A percentile compares a stretch with the other conserved stretches of the same genome.
Conservation (phyloP, 2,329 filamentous ascomycete species). For the Rhexocercosporidium sp. region DNA sequence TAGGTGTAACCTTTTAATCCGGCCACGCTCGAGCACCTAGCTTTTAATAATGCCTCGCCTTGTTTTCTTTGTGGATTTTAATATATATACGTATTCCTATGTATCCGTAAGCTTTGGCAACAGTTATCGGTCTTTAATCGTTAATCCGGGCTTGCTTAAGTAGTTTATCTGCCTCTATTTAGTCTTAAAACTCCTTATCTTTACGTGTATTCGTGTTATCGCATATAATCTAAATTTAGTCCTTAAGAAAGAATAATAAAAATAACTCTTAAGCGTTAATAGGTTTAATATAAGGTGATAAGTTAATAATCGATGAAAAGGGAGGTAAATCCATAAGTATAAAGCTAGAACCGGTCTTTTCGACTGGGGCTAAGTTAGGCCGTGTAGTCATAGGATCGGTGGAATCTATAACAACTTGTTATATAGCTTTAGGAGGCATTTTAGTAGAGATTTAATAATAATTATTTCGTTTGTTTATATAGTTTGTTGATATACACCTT, state of each 20-base stretch:
- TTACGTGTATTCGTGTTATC: neutral
- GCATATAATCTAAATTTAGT: neutral
- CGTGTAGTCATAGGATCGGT: neutral
- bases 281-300: neutral
- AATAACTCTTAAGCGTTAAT: neutral
- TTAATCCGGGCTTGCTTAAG: neutral
- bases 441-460: neutral
- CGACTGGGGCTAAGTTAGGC: neutral
- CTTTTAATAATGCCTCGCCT: neutral
- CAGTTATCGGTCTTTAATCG: neutral
- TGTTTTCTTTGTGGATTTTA: neutral
- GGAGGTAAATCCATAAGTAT: too few relatives aligned
- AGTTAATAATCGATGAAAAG: too few relatives aligned
- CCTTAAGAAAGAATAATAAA: neutral
- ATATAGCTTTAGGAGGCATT: neutral
- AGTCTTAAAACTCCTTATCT: neutral
- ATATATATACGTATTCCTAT: neutral
- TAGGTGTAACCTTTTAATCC: neutral
- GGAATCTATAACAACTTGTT: neutral
- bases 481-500: neutral
- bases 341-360: neutral
- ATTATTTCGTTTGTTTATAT: neutral
- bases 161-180: neutral
- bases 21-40: neutral
- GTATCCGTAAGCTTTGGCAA: neutral